These are phyloP conservation scores for Oidium heveae DNA, from an alignment of 2,329 filamentous ascomycete genomes.

Conservation along the genomic window DNA sequence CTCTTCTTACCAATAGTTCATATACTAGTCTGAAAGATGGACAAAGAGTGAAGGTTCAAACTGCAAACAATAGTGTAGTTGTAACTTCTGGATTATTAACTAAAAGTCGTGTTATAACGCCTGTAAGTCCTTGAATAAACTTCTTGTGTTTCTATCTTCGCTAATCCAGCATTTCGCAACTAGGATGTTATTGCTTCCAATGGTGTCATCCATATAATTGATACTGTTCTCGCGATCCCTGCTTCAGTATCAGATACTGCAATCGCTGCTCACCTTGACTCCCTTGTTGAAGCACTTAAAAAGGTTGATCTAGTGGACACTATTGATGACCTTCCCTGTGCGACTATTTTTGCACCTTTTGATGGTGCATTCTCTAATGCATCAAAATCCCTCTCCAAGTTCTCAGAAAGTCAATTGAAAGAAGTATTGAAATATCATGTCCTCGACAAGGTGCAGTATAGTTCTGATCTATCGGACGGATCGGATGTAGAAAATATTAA, in stretches of 20 bases:
- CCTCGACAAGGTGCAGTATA: background rate
- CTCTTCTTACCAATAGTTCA: constrained; percentile 7
- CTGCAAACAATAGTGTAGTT: too few relatives aligned
- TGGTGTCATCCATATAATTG: constrained; percentile 24
- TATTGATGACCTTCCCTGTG: constrained; percentile 20
- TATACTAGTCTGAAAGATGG: constrained; percentile 20
- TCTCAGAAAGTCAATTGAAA: constrained; percentile 4
- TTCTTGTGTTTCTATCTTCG: background rate
- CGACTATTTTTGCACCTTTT: constrained; percentile 21
- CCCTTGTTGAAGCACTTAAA: constrained; percentile 13
- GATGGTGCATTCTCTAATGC: constrained; percentile 13
- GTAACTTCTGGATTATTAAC: constrained; percentile 4
- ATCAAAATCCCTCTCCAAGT: constrained; percentile 10
- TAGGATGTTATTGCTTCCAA: constrained; percentile 24
- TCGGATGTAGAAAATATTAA: too few relatives aligned
- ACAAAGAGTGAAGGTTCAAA: too few relatives aligned
- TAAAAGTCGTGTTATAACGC: constrained; percentile 7
- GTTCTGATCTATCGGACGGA: background rate
- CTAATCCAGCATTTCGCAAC: background rate
- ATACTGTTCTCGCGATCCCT: constrained; percentile 23
- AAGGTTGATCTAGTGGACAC: constrained; percentile 12
- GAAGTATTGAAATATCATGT: background rate
- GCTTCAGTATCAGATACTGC: constrained; percentile 14
- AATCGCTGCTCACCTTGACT: constrained; percentile 14
- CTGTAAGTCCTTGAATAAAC: constrained; percentile 5